Conservation (phyloP, 2,329 filamentous ascomycete genomes). For the Talaromyces rugulosus region DNA sequence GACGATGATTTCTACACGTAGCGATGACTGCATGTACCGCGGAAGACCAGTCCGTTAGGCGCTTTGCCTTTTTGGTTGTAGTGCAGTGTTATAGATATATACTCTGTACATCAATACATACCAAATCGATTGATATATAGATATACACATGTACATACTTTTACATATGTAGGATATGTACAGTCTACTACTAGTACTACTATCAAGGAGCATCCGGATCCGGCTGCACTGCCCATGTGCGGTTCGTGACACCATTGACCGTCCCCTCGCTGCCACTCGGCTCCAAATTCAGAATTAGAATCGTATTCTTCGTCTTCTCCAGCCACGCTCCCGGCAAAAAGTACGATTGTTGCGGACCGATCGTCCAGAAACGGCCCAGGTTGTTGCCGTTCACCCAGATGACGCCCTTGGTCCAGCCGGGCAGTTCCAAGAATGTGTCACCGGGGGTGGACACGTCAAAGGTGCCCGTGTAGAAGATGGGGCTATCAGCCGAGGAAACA, state of each 20-base stretch:
- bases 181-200: background rate
- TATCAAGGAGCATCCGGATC: background rate
- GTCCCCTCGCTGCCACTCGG: slow-evolving; percentile 20
- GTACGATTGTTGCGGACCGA: slow-evolving; percentile 47
- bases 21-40: too few relatives aligned
- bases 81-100: too few relatives aligned
- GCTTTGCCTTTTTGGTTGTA: too few relatives aligned
- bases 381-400: slow-evolving; percentile 47
- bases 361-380: slow-evolving; percentile 46
- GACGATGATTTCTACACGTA: too few relatives aligned
- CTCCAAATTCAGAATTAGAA: slow-evolving; percentile 45
- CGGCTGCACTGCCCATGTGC: background rate
- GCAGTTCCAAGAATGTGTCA: slow-evolving; percentile 40
- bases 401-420: slow-evolving; percentile 41
- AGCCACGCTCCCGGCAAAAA: slow-evolving; percentile 43
- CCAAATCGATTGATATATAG: too few relatives aligned
- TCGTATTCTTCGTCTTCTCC: slow-evolving; percentile 31
- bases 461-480: slow-evolving; percentile 4
- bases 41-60: too few relatives aligned
- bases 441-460: slow-evolving; percentile 18
- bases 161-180: background rate
- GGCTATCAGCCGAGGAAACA: slow-evolving; percentile 14
- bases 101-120: too few relatives aligned
- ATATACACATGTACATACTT: too few relatives aligned
- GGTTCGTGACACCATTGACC: background rate